Base-by-base conservation (phyloP, 116 monocot genomes). In the Dioscorea cayenensis region DNA sequence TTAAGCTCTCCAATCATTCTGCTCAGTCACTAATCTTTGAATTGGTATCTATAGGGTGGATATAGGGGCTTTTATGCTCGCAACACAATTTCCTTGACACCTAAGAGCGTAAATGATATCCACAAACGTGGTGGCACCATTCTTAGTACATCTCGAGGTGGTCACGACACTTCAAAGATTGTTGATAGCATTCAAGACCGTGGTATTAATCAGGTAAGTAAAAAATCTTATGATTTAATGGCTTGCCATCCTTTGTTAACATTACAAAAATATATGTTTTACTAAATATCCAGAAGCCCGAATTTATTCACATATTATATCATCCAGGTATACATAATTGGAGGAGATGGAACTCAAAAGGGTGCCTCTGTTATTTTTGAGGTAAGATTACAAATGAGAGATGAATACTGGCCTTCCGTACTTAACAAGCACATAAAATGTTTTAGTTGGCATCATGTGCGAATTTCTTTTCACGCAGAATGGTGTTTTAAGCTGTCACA, bases 11-110 rank as follows among this genome's bases (percentile, higher is more conserved):
- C 55, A 5, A 55, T 55, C 16, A 55, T 19, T 55, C 18, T 55
- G 18, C n/a, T 5, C 55, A 55, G 55, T 16, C 55, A 5, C 55
- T 55, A 19, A 55, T 55, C 3, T 43, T 19, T 55, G 17, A 11
- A 55, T 2, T n/a, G 16, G n/a, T 55, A 55, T 2, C 14, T 23
- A 64, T 37, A 83, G 86, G 80, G 79, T 66, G 86, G 86, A 35
- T 86, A 86, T 72, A 79, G 49, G 67, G 86, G 86, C n/a, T 86
- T 86, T 67, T 86, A 86, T 68, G 79, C 86, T 18, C 83, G 82
- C 32, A 86, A 86, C 68, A 83, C 80, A 18, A 74, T 86, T 52
- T 7, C 65, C 21, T 66, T 86, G 50, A 82, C 86, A 12, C 77
- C 77, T 14, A 79, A 80, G 48, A 66, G 14, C 66, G 86, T 86